Percentiles rank a stretch among this genome's conserved stretches.
Conservation (phyloP, 148 eudicot genomes). For the Tetragonia tetragonoides region DNA sequence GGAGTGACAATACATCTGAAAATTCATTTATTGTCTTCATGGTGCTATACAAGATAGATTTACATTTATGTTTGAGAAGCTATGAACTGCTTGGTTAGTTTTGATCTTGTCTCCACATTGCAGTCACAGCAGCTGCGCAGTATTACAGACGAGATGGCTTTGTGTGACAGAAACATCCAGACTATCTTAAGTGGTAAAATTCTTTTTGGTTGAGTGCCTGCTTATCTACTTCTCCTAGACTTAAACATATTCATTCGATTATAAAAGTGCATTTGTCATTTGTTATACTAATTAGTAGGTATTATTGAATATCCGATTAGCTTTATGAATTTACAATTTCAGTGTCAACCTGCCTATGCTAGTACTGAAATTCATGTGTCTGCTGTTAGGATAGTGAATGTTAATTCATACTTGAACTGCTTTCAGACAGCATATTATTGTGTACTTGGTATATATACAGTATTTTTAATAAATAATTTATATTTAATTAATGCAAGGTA, state of each 20-base stretch:
- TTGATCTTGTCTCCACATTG: conserved; percentile 21
- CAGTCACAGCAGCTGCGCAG: conserved; percentile 45
- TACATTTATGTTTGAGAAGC: not conserved
- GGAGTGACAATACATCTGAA: not conserved
- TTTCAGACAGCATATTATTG: not conserved
- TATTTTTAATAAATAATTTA: too few species aligned
- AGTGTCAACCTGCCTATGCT: not conserved
- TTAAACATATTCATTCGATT: not conserved
- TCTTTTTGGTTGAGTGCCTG: conserved; percentile 3
- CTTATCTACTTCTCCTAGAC: not conserved
- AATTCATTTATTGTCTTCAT: not conserved
- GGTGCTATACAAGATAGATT: not conserved
- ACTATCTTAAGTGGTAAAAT: conserved; percentile 45
- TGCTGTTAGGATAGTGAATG: not conserved
- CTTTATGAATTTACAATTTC: not conserved
- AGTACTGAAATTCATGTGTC: not conserved
- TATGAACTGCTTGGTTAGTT: conserved; percentile 1
- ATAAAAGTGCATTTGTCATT: too few species aligned
- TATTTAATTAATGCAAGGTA: too few species aligned
- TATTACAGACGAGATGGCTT: conserved; percentile 45
- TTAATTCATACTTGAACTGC: not conserved
- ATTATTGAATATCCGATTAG: not conserved
- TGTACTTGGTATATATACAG: not conserved
- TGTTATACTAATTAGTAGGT: not conserved
- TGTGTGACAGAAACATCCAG: conserved; percentile 47